Evolutionary conservation across 805 yeast genomes (phyloP).

Genomic region (Komagataella pastoris): DNA sequence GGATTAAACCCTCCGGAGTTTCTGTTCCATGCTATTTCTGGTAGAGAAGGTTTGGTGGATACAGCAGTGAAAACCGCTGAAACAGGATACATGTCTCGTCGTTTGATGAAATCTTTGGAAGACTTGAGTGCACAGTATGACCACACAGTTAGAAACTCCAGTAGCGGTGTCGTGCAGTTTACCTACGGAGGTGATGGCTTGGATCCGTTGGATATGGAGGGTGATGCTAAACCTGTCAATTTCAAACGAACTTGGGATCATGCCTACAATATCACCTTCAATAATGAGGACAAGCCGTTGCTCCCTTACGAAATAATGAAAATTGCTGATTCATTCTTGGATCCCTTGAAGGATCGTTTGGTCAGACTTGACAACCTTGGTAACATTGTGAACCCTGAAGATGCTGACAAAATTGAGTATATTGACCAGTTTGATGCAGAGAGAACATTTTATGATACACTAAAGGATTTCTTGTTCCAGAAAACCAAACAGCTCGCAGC

Average conservation of each 20-base stretch:
- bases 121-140: constrained; percentile 92
- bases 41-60: constrained; percentile 98
- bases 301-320: constrained; percentile 58
- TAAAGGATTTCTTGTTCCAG: constrained; percentile 45
- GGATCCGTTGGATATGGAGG: constrained; percentile 98
- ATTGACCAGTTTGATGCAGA: constrained; percentile 85
- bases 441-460: constrained; percentile 67
- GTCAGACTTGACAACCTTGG: constrained; percentile 69
- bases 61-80: constrained; percentile 99
- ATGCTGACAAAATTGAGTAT: constrained; percentile 37
- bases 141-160: constrained; percentile 86
- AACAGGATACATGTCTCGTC: constrained; percentile 96
- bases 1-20: constrained; percentile 96
- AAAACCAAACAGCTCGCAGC: constrained; percentile 46
- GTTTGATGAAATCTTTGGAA: constrained; percentile 94
- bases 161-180: constrained; percentile 94
- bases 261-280: constrained; percentile 60
- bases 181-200: constrained; percentile 97
- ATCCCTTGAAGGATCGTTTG: constrained; percentile 47
- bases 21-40: constrained; percentile 96
- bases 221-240: constrained; percentile 94
- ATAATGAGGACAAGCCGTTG: constrained; percentile 37
- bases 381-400: constrained; percentile 26
- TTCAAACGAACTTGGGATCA: constrained; percentile 93
- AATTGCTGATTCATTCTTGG: constrained; percentile 38